Base-by-base conservation (phyloP, 441 rosid genomes). In the Macaranga tanarius region DNA sequence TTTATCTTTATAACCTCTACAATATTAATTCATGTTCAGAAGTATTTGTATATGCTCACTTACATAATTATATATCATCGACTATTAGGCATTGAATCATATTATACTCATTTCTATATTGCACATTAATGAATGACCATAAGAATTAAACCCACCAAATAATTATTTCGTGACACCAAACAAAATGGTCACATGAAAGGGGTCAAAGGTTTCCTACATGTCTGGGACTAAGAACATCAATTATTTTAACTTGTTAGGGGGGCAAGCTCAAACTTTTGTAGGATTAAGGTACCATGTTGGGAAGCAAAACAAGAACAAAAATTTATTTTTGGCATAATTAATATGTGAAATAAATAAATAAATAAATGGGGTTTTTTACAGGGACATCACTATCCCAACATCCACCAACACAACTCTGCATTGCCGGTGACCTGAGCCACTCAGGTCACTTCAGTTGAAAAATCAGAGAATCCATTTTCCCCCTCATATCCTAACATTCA, bases 261-360 rank as follows among this genome's bases (percentile, higher is more conserved):
- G 22, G 48, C 45, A 45, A 38, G 31, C 69, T 74, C 69, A 67
- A 61, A 56, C 2, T n/a, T 62, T 13, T 13, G 47, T 54, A 62
- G 75, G 66, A 31, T 44, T 69, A 13, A 22, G 77, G 74, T 31
- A 42, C 28, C 69, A 42, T 50, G 26, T 8, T 64, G 56, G 79
- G 77, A 69, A 54, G 75, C 79, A 75, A 72, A 48, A 62, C 22
- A 61, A 68, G 25, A 65, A 13, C 22, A 70, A 69, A 73, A 57
- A 28, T 2, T 25, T 25, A 19, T 44, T 23, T 50, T 12, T 15
- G 20, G 23, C 15, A 62, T n/a, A 54, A 64, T 38, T 61, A 70
- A 65, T 3, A 11, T 48, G 9, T 20, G 7, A 48, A 48, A 52
- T 10, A 2, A 28, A 17, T 42, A 48, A 40, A 50, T 9, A 28